Conservation (phyloP, 1,139 yeast species). For the Geotrichum reessii region DNA sequence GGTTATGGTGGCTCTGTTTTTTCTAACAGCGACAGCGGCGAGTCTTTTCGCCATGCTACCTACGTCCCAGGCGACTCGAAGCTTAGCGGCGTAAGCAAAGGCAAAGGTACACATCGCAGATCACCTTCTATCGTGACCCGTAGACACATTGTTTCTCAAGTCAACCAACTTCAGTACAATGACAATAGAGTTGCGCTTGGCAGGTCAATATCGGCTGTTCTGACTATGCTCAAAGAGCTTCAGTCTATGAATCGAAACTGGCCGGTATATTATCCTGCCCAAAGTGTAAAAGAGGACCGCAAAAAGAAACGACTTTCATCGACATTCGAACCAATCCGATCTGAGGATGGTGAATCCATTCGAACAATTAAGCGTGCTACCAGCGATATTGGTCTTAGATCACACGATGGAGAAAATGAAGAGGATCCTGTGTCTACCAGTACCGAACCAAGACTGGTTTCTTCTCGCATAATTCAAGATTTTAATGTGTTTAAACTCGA, state of each 20-base stretch:
- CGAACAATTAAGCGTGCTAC: constrained; percentile 10
- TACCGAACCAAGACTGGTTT: constrained; percentile 23
- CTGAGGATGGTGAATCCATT: constrained; percentile 24
- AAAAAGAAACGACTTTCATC: constrained; percentile 10
- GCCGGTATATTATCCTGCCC: constrained; percentile 60
- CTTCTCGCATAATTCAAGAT: constrained; percentile 30
- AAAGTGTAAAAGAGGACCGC: constrained; percentile 3
- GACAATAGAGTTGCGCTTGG: constrained; percentile 59
- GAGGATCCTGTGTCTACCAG: constrained; percentile 1
- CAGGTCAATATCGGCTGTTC: constrained; percentile 54
- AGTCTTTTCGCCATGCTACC: constrained; percentile 15
- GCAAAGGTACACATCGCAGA: constrained; percentile 22
- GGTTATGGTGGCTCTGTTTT: constrained; percentile 27
- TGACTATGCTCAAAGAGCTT: constrained; percentile 50
- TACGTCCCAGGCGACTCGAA: constrained; percentile 16
- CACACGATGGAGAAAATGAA: constrained; percentile 15
- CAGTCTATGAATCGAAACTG: constrained; percentile 51
- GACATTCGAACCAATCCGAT: not conserved
- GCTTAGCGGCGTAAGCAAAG: not conserved
- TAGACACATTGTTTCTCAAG: constrained; percentile 38
- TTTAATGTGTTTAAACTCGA: constrained; percentile 61
- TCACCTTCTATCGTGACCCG: constrained; percentile 28
- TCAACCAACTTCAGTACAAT: constrained; percentile 65
- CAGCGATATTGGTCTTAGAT: constrained; percentile 8
- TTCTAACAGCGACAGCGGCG: constrained; percentile 14